phyloP scores from a whole-genome alignment of 208 protist genomes.

The Crithidia bombi region DNA sequence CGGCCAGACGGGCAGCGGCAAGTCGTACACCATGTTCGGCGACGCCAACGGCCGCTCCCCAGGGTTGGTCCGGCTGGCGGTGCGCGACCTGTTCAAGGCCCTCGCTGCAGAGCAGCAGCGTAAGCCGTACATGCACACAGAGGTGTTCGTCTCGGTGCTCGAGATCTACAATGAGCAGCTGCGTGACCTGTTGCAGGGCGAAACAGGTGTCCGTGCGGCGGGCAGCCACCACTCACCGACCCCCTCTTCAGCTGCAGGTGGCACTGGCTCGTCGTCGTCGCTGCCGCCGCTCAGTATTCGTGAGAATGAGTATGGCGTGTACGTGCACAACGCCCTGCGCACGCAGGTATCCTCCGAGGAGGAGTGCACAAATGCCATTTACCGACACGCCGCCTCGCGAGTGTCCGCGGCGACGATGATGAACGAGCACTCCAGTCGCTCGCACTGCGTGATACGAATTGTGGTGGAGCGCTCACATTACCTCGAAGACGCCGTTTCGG shows the following conservation, averaged over 20 bases:
- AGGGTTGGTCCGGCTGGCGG: conserved; percentile 54
- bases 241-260: not conserved
- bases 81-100: conserved; percentile 64
- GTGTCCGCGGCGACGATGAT: conserved; percentile 88
- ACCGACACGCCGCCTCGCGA: conserved; percentile 47
- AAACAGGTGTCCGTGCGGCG: conserved; percentile 10
- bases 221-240: not conserved
- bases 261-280: conserved; percentile 9
- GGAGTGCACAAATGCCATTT: conserved; percentile 70
- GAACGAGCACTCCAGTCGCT: conserved; percentile 94
- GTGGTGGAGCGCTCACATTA: conserved; percentile 86
- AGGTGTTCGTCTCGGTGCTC: conserved; percentile 67
- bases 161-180: conserved; percentile 91
- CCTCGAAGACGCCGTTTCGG: conserved; percentile 57
- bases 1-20: conserved; percentile 89
- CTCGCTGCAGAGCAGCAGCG: conserved; percentile 46
- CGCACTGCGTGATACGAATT: conserved; percentile 96
- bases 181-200: conserved; percentile 63
- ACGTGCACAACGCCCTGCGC: conserved; percentile 81
- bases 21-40: conserved; percentile 87
- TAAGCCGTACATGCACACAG: conserved; percentile 41
- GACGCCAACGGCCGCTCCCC: conserved; percentile 15
- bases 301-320: conserved; percentile 80
- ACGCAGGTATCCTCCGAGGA: conserved; percentile 48
- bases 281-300: conserved; percentile 65